phyloP scores from a whole-genome alignment of 257 asterid species.

The Jasminum sambac region DNA sequence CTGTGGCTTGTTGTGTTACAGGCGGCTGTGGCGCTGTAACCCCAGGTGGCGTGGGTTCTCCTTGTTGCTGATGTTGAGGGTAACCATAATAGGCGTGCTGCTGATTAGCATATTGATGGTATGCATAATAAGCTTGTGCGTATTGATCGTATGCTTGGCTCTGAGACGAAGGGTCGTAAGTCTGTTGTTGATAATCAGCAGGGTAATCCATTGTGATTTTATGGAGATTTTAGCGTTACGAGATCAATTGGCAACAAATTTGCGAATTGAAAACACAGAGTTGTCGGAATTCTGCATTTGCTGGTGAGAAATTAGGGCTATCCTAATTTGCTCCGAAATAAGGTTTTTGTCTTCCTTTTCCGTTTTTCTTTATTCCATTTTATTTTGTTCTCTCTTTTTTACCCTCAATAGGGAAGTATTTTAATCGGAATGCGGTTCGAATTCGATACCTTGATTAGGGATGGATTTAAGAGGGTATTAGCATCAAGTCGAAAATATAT shows the following conservation, averaged over 20 bases:
- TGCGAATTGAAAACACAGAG: neutral
- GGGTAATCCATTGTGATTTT: slow-evolving; percentile 30
- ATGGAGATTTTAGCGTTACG: neutral
- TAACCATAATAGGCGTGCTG: slow-evolving; percentile 34
- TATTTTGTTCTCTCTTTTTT: too few relatives aligned
- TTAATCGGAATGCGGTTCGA: too few relatives aligned
- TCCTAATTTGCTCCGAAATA: neutral
- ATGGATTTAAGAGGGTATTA: too few relatives aligned
- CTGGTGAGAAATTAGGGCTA: neutral
- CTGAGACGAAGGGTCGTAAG: slow-evolving; percentile 33
- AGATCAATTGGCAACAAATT: neutral
- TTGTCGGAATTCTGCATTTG: neutral
- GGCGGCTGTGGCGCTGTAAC: slow-evolving; percentile 36
- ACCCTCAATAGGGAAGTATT: too few relatives aligned
- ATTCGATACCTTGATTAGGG: too few relatives aligned
- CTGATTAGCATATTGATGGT: slow-evolving; percentile 31
- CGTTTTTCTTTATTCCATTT: too few relatives aligned
- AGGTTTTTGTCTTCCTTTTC: too few relatives aligned
- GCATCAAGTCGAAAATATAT: too few relatives aligned
- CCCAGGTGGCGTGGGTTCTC: slow-evolving; percentile 60
- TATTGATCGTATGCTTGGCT: slow-evolving; percentile 28
- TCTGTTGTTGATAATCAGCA: slow-evolving; percentile 31
- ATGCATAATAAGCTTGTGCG: slow-evolving; percentile 24
- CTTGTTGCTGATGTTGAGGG: slow-evolving; percentile 36
- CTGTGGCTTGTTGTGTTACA: neutral